Percentiles rank a stretch among this genome's conserved stretches.
Conservation (phyloP, 2,329 filamentous ascomycete genomes). For the Drechslerella coelobrocha region DNA sequence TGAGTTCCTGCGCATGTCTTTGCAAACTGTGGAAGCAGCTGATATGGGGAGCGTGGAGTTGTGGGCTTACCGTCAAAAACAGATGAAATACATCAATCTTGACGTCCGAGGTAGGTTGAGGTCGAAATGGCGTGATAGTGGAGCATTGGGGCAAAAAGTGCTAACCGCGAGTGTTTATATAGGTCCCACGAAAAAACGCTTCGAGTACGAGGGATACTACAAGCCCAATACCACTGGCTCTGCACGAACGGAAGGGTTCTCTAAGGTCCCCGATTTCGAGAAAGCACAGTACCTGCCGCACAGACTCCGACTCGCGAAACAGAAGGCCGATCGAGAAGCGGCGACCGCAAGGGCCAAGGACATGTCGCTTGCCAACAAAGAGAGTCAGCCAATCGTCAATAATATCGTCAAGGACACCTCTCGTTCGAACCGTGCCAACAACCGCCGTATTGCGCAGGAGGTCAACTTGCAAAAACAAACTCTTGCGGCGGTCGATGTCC, state of each 20-base stretch:
- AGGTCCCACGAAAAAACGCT: slow-evolving; percentile 55
- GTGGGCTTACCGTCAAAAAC: slow-evolving; percentile 75
- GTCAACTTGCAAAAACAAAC: slow-evolving; percentile 94
- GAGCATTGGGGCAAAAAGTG: too few species aligned
- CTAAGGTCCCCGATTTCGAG: slow-evolving; percentile 94
- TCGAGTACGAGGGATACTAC: slow-evolving; percentile 69
- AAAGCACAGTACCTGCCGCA: slow-evolving; percentile 98
- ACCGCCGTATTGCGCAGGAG: slow-evolving; percentile 90
- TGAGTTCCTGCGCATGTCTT: slow-evolving; percentile 63
- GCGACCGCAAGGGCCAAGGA: slow-evolving; percentile 69
- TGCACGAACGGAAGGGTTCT: slow-evolving; percentile 88
- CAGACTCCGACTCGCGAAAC: slow-evolving; percentile 90
- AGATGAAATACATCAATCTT: slow-evolving; percentile 73
- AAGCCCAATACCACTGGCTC: slow-evolving; percentile 84
- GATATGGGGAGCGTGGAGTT: slow-evolving; percentile 66
- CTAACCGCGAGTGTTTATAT: slow-evolving; percentile 9
- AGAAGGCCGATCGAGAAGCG: slow-evolving; percentile 91
- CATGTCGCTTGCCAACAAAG: slow-evolving; percentile 46
- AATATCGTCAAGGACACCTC: slow-evolving; percentile 81
- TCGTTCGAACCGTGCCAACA: slow-evolving; percentile 91
- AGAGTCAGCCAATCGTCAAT: slow-evolving; percentile 62
- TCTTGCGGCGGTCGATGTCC: slow-evolving; percentile 73
- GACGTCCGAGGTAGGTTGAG: slow-evolving; percentile 56
- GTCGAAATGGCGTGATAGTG: slow-evolving; percentile 60
- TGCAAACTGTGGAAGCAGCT: slow-evolving; percentile 61